Base-by-base conservation (phyloP, 106 monocot genomes). In the Gastrodia elata region DNA sequence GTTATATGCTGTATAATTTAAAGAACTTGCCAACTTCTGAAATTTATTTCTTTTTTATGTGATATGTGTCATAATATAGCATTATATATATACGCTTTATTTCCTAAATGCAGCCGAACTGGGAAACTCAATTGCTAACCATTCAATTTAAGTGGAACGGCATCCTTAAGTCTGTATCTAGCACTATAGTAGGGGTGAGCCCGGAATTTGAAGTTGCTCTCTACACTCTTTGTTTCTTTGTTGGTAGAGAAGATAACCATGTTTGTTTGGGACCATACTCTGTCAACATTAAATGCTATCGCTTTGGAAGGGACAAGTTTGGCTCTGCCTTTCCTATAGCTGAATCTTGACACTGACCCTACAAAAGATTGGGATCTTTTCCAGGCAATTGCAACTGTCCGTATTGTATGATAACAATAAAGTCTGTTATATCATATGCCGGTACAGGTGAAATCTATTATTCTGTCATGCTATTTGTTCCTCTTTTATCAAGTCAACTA, bases 81-180 rank as follows among this genome's bases (percentile, higher is more conserved):
- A n/a, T n/a, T n/a, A n/a, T n/a, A n/a, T n/a, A n/a, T n/a, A n/a
- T n/a, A n/a, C n/a, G n/a, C 32, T 32, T 11, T 32, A 11, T 61
- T 28, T 75, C 42, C 20, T 72, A 84, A 43, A 34, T 84, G 84
- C 86, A 97, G 97, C 93, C 90, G 14, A 90, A 97, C 72, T 81
- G 86, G 9, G 97, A 97, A 78, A 93, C 93, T 65, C 93, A 97
- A 77, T 61, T 97, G 74, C 93, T 97, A 18, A 97, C 97, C 0
- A 76, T 97, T 70, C 97, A 97, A 81, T 97, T 97, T 55, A 90
- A 97, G 75, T 97, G 97, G 97, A 85, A 97, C 43, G 97, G 97
- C 10, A 39, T 97, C 56, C 80, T 93, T 40, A 97, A 97, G 80
- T 83, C 93, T 22, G 75, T 97, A 36, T 97, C 97, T 55, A 97